A percentile compares a stretch with the other conserved stretches of the same genome.
These are phyloP conservation scores for Colletotrichum graminicola DNA, from an alignment of 2,329 filamentous ascomycete genomes.

Conservation along the genomic window DNA sequence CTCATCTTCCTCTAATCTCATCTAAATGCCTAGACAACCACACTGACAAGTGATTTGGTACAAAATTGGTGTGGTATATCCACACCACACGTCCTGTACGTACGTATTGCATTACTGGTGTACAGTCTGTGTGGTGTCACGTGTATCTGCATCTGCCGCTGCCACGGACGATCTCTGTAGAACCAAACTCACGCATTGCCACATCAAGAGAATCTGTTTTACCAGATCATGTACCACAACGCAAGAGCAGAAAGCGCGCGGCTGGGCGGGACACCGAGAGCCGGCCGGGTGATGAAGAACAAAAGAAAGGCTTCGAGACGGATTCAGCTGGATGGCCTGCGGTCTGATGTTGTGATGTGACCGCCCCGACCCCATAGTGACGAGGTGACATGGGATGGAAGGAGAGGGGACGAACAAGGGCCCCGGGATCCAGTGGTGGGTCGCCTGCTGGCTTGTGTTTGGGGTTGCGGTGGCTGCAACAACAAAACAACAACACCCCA, in stretches of 20 bases:
- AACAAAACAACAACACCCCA: constrained; percentile 25
- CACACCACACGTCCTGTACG: constrained; percentile 9
- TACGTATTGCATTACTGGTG: constrained; percentile 6
- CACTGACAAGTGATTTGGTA: neutral
- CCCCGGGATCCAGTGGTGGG: constrained; percentile 7
- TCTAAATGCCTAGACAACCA: neutral
- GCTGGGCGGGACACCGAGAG: constrained; percentile 1
- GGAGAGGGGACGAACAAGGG: constrained; percentile 14
- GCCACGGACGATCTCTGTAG: constrained; percentile 18
- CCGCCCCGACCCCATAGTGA: constrained; percentile 11
- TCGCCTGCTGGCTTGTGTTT: constrained; percentile 20
- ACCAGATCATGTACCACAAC: constrained; percentile 5
- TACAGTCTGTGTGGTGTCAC: neutral
- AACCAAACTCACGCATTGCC: constrained; percentile 10
- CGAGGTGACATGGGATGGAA: constrained; percentile 24
- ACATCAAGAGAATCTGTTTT: neutral
- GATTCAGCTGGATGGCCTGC: constrained; percentile 9
- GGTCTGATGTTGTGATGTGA: constrained; percentile 22
- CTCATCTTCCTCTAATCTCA: neutral
- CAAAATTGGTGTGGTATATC: constrained; percentile 3
- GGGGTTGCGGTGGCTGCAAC: constrained; percentile 23
- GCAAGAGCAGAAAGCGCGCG: constrained; percentile 14
- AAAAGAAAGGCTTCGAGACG: neutral
- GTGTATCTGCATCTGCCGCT: neutral
- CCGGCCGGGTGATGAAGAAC: neutral